Percentiles rank a stretch among this genome's conserved stretches.
Evolutionary conservation across 1,139 yeast species (phyloP).

Genomic region (Kurtzmaniella natalensis): DNA sequence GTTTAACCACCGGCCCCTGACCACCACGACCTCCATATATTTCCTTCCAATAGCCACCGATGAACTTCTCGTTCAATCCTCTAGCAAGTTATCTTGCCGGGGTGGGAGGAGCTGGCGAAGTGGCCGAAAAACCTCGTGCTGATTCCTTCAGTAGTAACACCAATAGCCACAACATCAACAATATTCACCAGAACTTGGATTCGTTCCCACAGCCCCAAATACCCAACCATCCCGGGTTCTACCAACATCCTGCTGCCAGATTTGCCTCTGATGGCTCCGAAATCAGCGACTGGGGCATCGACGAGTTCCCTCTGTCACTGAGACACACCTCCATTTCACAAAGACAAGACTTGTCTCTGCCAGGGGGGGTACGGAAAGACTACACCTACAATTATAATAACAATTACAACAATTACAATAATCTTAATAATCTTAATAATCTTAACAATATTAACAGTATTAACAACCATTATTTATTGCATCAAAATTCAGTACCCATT

Average conservation of each 20-base stretch:
- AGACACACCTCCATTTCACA: slow-evolving; percentile 6
- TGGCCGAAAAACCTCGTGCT: background rate
- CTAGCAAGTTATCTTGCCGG: slow-evolving; percentile 19
- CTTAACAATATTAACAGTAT: no score
- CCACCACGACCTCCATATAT: no score
- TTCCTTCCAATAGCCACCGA: no score
- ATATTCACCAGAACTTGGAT: no score
- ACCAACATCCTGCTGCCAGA: slow-evolving; percentile 2
- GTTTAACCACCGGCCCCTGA: no score
- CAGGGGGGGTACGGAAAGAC: slow-evolving; percentile 7
- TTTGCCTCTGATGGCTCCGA: slow-evolving; percentile 10
- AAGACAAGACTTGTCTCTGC: slow-evolving; percentile 11
- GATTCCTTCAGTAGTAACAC: background rate
- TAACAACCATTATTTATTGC: background rate
- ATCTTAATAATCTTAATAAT: no score
- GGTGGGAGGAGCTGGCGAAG: slow-evolving; percentile 7
- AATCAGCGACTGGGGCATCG: slow-evolving; percentile 43
- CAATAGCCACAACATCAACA: background rate
- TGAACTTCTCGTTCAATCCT: slow-evolving; percentile 34
- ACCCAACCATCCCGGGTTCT: slow-evolving; percentile 1
- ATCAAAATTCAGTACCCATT: slow-evolving; percentile 8
- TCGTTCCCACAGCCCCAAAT: no score
- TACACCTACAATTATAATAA: background rate
- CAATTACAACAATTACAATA: background rate
- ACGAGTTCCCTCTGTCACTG: slow-evolving; percentile 18